A percentile compares a stretch with the other conserved stretches of the same genome.
These are phyloP conservation scores for Torulaspora maleeae DNA, from an alignment of 805 yeast genomes.

Conservation along the genomic window DNA sequence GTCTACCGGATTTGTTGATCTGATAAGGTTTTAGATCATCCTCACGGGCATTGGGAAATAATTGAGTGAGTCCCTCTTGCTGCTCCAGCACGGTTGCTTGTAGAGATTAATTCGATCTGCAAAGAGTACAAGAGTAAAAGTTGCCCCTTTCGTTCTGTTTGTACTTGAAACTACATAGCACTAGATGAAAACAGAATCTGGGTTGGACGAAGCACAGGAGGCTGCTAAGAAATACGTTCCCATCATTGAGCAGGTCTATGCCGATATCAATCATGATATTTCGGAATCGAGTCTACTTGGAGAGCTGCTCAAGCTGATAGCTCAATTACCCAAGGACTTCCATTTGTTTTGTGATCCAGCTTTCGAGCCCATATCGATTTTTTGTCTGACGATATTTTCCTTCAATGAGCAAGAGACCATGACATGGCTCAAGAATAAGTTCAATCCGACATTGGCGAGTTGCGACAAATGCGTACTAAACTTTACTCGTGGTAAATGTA, in stretches of 20 bases:
- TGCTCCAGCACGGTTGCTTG: neutral
- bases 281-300: conserved; percentile 36
- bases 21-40: no score
- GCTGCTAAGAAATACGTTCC: conserved; percentile 22
- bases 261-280: conserved; percentile 24
- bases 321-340: conserved; percentile 27
- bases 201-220: conserved; percentile 11
- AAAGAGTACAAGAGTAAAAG: neutral
- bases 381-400: conserved; percentile 56
- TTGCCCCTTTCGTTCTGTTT: conserved; percentile 1
- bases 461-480: conserved; percentile 53
- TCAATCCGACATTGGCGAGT: conserved; percentile 39
- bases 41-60: no score
- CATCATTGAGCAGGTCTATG: conserved; percentile 29
- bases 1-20: no score
- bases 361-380: conserved; percentile 47
- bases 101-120: conserved; percentile 1
- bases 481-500: conserved; percentile 52
- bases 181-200: conserved; percentile 14
- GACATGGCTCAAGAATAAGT: conserved; percentile 40
- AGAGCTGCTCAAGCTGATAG: conserved; percentile 38
- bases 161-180: conserved; percentile 2
- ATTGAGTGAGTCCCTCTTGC: neutral
- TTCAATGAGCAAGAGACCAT: conserved; percentile 46
- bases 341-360: conserved; percentile 57